These are phyloP conservation scores for Polychytrium aggregatum DNA, from an alignment of 192 early-diverging fungal genomes.

Conservation along the genomic window DNA sequence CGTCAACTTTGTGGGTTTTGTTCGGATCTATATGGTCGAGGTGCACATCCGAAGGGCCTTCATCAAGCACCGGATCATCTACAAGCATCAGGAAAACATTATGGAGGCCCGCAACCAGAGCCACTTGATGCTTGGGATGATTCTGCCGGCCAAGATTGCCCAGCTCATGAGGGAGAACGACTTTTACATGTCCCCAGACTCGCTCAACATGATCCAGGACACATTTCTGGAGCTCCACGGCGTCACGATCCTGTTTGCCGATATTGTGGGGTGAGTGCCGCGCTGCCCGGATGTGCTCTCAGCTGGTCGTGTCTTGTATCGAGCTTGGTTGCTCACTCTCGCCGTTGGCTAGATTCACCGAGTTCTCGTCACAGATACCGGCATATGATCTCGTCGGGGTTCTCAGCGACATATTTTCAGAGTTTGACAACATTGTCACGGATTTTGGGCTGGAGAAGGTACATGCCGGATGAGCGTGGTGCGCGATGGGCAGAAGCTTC, in stretches of 20 bases:
- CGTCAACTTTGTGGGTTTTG: conserved; percentile 6
- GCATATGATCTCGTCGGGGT: conserved; percentile 13
- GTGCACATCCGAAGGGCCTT: conserved; percentile 14
- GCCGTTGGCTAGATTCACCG: conserved; percentile 12
- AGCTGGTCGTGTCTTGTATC: neutral
- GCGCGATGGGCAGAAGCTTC: conserved; percentile 15
- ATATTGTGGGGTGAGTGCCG: conserved; percentile 18
- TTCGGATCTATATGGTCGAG: conserved; percentile 8
- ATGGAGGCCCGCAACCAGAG: conserved; percentile 13
- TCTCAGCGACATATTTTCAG: conserved; percentile 19
- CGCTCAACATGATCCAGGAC: conserved; percentile 8
- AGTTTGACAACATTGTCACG: conserved; percentile 15
- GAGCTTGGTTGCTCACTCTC: neutral
- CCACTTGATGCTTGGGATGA: conserved; percentile 18
- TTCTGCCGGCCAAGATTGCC: conserved; percentile 18
- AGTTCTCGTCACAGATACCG: conserved; percentile 11
- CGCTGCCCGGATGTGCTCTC: neutral
- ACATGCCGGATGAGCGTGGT: neutral
- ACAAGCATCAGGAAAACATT: conserved; percentile 10
- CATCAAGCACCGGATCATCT: conserved; percentile 11
- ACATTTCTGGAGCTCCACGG: conserved; percentile 18
- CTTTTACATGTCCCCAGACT: conserved; percentile 6
- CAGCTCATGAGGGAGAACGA: conserved; percentile 10
- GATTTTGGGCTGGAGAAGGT: conserved; percentile 23
- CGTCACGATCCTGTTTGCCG: conserved; percentile 25